Conservation (phyloP, 2,329 filamentous ascomycete species). For the Didymellaceae sp. region DNA sequence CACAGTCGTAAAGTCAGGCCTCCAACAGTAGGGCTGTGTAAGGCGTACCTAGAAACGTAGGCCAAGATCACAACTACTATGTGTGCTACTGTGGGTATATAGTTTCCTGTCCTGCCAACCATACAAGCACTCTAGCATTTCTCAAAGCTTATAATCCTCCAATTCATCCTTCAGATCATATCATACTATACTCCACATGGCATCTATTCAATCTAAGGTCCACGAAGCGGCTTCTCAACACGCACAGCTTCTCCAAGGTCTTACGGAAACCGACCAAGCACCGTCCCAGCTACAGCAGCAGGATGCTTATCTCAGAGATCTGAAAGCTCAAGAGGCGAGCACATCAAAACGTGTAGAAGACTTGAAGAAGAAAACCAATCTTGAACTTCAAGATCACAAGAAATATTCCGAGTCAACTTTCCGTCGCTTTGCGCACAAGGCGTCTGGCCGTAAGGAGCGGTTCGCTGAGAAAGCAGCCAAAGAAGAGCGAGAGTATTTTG, state of each 20-base stretch:
- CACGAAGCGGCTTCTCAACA: conserved; percentile 37
- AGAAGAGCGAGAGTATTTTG: conserved; percentile 46
- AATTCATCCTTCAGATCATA: no score
- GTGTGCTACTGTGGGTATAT: conserved; percentile 3
- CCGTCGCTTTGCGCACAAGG: conserved; percentile 42
- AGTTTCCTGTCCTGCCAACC: not conserved
- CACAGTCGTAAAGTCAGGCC: conserved; percentile 17
- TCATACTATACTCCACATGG: no score
- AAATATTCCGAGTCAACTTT: conserved; percentile 45
- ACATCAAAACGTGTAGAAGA: conserved; percentile 26
- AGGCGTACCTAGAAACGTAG: conserved; percentile 13
- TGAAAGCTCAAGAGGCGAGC: conserved; percentile 30
- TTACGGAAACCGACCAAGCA: conserved; percentile 39
- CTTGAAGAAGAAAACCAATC: conserved; percentile 26
- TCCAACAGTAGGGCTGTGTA: conserved; percentile 19
- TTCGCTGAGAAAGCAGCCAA: conserved; percentile 44
- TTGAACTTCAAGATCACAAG: conserved; percentile 41
- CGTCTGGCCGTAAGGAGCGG: conserved; percentile 34
- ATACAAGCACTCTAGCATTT: no score
- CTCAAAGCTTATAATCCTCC: no score
- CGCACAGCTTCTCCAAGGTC: conserved; percentile 31
- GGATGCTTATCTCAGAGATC: conserved; percentile 36
- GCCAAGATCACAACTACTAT: conserved; percentile 8
- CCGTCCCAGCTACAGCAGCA: conserved; percentile 42
- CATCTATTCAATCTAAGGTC: conserved; percentile 33